phyloP scores from a whole-genome alignment of 352 stramenopile genomes.

The Phytophthora citrophthora region DNA sequence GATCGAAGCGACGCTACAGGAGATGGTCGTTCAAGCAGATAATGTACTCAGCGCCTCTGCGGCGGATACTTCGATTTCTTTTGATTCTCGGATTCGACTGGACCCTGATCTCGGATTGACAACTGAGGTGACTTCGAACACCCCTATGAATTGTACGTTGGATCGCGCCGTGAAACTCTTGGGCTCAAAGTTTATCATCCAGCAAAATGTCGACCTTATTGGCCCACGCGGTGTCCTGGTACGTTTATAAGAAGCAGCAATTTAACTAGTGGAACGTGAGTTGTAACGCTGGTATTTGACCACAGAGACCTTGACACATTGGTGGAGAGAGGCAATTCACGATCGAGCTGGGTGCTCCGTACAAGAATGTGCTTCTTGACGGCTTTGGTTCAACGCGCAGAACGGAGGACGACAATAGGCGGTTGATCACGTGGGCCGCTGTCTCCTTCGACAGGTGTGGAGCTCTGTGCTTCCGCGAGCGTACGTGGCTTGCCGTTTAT shows the following conservation, averaged over 20 bases:
- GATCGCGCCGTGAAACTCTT: conserved; percentile 13
- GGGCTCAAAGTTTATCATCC: neutral
- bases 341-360: conserved; percentile 16
- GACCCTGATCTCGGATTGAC: conserved; percentile 5
- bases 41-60: neutral
- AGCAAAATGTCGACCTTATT: neutral
- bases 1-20: conserved; percentile 15
- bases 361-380: conserved; percentile 22
- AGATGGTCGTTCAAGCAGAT: conserved; percentile 1
- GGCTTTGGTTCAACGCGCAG: conserved; percentile 12
- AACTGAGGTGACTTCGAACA: conserved; percentile 9
- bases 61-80: conserved; percentile 1
- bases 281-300: too few species aligned
- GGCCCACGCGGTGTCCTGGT: neutral
- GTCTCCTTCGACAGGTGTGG: conserved; percentile 26
- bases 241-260: neutral
- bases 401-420: neutral
- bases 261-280: too few species aligned
- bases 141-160: conserved; percentile 15
- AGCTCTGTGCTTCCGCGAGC: conserved; percentile 20
- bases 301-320: neutral
- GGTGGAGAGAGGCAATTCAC: conserved; percentile 17
- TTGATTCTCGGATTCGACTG: conserved; percentile 11
- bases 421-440: conserved; percentile 13
- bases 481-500: conserved; percentile 14